These are phyloP conservation scores for Rhynchospora tenuis DNA, from an alignment of 176 grass and related monocot genomes.

Conservation along the genomic window DNA sequence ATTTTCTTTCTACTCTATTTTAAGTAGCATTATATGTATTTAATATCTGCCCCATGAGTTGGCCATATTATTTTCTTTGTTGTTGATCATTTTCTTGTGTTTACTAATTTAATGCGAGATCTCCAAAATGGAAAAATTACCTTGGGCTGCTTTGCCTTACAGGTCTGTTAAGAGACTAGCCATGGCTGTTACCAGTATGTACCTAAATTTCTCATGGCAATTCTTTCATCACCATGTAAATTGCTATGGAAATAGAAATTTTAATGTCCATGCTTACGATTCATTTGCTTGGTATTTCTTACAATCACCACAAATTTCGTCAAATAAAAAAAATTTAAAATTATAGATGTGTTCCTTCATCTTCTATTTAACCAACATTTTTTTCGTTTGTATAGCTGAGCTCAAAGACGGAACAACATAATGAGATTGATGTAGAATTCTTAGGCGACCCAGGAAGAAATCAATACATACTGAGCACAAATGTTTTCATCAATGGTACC, in stretches of 20 bases:
- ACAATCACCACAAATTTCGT: background rate
- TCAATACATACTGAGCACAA: constrained; percentile 74
- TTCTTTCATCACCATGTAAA: background rate
- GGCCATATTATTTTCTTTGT: background rate
- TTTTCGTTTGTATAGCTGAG: constrained; percentile 4
- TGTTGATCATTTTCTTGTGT: background rate
- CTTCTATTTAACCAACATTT: too few relatives aligned
- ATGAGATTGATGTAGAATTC: constrained; percentile 84
- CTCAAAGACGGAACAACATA: constrained; percentile 19
- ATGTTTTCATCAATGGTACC: constrained; percentile 51
- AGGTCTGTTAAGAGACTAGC: background rate
- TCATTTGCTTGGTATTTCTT: background rate
- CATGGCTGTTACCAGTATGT: background rate
- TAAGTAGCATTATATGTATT: background rate
- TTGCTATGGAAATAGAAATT: background rate
- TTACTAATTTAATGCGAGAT: background rate
- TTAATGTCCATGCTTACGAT: background rate
- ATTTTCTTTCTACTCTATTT: background rate
- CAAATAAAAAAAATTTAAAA: too few relatives aligned
- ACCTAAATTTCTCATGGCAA: background rate
- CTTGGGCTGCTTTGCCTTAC: background rate
- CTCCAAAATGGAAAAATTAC: background rate
- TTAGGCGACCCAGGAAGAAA: constrained; percentile 46
- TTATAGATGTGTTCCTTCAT: too few relatives aligned
- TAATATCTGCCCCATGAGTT: background rate